Conservation (phyloP, 805 yeast genomes). For the Tanozyma kutaoensis region DNA sequence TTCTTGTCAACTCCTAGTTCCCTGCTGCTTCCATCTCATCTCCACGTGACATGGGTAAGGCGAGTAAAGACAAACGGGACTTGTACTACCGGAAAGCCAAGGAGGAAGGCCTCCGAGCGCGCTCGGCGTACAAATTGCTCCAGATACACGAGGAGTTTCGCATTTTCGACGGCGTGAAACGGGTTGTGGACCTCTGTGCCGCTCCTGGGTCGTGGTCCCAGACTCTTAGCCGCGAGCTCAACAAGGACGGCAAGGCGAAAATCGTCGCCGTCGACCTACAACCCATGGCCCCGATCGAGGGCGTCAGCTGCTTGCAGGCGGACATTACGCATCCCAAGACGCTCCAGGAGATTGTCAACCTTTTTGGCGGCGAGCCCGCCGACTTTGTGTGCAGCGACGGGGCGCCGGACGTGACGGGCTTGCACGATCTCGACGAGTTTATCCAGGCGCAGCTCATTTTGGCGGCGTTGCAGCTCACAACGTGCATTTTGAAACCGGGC, state of each 20-base stretch:
- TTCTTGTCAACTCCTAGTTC: too few relatives aligned
- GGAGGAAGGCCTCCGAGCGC: constrained; percentile 95
- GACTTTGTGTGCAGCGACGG: constrained; percentile 97
- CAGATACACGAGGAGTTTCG: constrained; percentile 88
- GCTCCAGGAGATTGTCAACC: constrained; percentile 53
- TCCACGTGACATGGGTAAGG: constrained; percentile 88
- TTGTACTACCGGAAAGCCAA: constrained; percentile 86
- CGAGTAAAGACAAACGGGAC: constrained; percentile 91
- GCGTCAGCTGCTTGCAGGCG: constrained; percentile 85
- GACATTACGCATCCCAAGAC: constrained; percentile 96
- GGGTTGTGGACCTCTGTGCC: constrained; percentile 96
- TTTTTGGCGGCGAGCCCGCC: constrained; percentile 86
- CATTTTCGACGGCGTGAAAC: constrained; percentile 52
- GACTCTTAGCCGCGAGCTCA: constrained; percentile 63
- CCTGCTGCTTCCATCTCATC: too few relatives aligned
- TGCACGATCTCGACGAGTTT: constrained; percentile 93
- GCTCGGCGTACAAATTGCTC: constrained; percentile 88
- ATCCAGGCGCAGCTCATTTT: constrained; percentile 89
- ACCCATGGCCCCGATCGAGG: constrained; percentile 93
- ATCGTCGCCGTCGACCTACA: constrained; percentile 93
- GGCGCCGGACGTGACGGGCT: constrained; percentile 97
- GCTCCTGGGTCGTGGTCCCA: constrained; percentile 82
- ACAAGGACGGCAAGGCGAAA: constrained; percentile 30
- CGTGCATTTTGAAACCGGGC: constrained; percentile 77
- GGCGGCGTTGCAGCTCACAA: constrained; percentile 84